Evolutionary conservation across 2,329 filamentous ascomycete genomes (phyloP).

Genomic region (Shiraia bambusicola): DNA sequence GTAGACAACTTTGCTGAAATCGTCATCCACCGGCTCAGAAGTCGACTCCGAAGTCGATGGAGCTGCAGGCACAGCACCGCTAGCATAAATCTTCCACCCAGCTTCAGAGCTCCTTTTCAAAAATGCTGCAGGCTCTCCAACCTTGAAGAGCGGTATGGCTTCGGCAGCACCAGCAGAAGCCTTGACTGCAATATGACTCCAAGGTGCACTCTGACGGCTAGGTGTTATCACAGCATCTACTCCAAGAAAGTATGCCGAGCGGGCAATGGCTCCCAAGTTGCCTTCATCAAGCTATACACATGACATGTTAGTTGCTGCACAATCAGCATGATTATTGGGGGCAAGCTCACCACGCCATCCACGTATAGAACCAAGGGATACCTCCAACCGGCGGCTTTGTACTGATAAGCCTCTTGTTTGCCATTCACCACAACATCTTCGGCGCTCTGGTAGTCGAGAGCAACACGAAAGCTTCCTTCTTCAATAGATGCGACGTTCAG

Average conservation of each 20-base stretch:
- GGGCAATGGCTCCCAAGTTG: slow-evolving; percentile 86
- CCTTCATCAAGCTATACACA: slow-evolving; percentile 72
- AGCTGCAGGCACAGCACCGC: slow-evolving; percentile 48
- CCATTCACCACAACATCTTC: slow-evolving; percentile 79
- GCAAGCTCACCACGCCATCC: slow-evolving; percentile 60
- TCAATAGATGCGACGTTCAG: slow-evolving; percentile 56
- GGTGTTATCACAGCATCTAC: slow-evolving; percentile 80
- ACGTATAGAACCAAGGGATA: slow-evolving; percentile 73
- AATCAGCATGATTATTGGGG: background rate
- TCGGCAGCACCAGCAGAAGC: slow-evolving; percentile 87
- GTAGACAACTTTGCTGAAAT: slow-evolving; percentile 34
- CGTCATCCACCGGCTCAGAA: slow-evolving; percentile 5
- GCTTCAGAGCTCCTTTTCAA: slow-evolving; percentile 65
- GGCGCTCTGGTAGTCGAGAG: slow-evolving; percentile 65
- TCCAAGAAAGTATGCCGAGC: slow-evolving; percentile 88
- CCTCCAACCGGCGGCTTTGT: slow-evolving; percentile 47
- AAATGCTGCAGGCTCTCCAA: slow-evolving; percentile 69
- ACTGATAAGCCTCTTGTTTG: slow-evolving; percentile 54
- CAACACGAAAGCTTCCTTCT: slow-evolving; percentile 23
- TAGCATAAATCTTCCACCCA: slow-evolving; percentile 84
- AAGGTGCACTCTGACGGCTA: slow-evolving; percentile 66
- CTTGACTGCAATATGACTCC: slow-evolving; percentile 79
- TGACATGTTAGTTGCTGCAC: slow-evolving; percentile 31
- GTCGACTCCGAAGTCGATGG: background rate
- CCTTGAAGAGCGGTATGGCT: slow-evolving; percentile 70